A percentile compares a stretch with the other conserved stretches of the same genome.
phyloP scores from a whole-genome alignment of 768 basidiomycete genomes.

The Serendipita sp. region DNA sequence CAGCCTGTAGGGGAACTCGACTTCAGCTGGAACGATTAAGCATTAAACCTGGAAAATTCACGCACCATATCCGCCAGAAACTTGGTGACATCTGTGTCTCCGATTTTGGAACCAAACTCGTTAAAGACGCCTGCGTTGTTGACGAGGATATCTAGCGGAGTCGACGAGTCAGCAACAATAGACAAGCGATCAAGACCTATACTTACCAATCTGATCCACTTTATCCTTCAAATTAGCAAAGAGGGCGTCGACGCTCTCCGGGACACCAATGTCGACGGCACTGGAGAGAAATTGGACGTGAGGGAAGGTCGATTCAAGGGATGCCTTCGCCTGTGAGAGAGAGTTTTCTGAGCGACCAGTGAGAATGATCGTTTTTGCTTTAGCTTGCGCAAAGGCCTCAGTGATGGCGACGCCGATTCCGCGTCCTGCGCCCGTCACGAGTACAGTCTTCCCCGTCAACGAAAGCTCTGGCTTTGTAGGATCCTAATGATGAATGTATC shows the following conservation, averaged over 20 bases:
- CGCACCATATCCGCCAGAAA: not conserved
- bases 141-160: slow-evolving; percentile 3
- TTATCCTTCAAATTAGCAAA: not conserved
- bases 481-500: not conserved
- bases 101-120: not conserved
- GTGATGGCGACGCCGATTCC: not conserved
- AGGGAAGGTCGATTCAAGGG: not conserved
- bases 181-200: no score
- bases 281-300: not conserved
- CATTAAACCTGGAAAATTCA: no score
- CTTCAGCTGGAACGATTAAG: no score
- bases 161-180: no score
- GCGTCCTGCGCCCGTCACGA: not conserved
- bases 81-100: not conserved
- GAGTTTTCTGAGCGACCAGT: not conserved
- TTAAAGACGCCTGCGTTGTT: not conserved
- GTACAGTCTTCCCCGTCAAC: not conserved
- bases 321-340: not conserved
- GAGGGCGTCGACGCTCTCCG: not conserved
- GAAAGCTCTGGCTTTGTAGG: not conserved
- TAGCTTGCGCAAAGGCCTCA: not conserved
- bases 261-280: not conserved
- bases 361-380: slow-evolving; percentile 1
- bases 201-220: not conserved
- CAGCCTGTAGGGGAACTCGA: no score